Conservation (phyloP, 768 basidiomycete species). For the Gautieria morchelliformis region DNA sequence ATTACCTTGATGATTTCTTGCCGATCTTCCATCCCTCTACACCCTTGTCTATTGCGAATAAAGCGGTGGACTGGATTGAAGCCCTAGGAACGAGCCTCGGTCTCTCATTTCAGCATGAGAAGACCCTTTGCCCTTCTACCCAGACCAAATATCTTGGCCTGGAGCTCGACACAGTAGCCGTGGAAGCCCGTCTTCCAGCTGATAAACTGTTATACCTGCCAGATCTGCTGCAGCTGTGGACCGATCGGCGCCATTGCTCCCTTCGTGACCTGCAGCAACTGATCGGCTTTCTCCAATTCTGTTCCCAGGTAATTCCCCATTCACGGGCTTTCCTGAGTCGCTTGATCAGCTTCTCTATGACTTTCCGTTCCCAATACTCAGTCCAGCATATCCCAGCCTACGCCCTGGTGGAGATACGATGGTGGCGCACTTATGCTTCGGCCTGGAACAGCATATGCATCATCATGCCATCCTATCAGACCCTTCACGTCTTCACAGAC, state of each 20-base stretch:
- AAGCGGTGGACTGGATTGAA: constrained; percentile 23
- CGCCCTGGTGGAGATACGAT: constrained; percentile 18
- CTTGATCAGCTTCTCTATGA: constrained; percentile 21
- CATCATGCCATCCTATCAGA: constrained; percentile 2
- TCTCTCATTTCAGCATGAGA: no score
- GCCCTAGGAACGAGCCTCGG: no score
- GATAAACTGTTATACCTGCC: constrained; percentile 22
- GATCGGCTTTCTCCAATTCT: constrained; percentile 25
- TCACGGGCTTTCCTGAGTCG: constrained; percentile 20
- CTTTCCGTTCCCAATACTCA: constrained; percentile 16
- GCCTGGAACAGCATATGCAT: constrained; percentile 23
- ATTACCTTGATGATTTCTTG: constrained; percentile 30
- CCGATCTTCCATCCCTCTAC: constrained; percentile 6
- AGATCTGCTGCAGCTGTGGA: constrained; percentile 18
- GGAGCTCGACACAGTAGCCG: no score
- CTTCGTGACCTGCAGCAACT: constrained; percentile 24
- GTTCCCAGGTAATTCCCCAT: constrained; percentile 24
- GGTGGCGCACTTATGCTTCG: constrained; percentile 24
- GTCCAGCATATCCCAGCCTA: constrained; percentile 17
- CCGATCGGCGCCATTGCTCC: constrained; percentile 10
- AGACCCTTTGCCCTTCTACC: no score
- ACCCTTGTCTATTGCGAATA: not conserved
- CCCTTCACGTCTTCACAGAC: constrained; percentile 23
- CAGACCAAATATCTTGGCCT: no score
- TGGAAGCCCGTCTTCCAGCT: constrained; percentile 21